phyloP scores from a whole-genome alignment of 352 stramenopile species.

The Peronospora tabacina region DNA sequence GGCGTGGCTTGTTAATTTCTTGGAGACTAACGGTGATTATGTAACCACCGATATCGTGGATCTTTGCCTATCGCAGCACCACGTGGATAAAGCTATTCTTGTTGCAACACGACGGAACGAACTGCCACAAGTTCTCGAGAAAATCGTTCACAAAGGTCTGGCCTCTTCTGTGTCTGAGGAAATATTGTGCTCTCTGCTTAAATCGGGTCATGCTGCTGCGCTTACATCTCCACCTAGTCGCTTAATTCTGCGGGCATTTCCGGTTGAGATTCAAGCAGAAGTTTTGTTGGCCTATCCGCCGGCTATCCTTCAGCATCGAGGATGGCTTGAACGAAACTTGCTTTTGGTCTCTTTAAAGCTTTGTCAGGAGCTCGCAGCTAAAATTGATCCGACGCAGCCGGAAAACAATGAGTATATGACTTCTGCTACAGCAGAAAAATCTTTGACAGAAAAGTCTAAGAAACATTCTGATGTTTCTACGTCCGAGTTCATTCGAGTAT shows the following conservation, averaged over 20 bases:
- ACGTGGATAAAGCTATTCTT: constrained; percentile 61
- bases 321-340: constrained; percentile 63
- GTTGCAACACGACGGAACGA: constrained; percentile 43
- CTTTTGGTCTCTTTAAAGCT: constrained; percentile 27
- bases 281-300: constrained; percentile 40
- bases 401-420: background rate
- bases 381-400: constrained; percentile 35
- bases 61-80: constrained; percentile 54
- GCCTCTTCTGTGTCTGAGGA: constrained; percentile 34
- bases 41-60: constrained; percentile 54
- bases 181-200: constrained; percentile 35
- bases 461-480: constrained; percentile 31
- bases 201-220: constrained; percentile 31
- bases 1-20: constrained; percentile 45
- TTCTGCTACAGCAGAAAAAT: constrained; percentile 2
- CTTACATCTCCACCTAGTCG: constrained; percentile 38
- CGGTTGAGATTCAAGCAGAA: constrained; percentile 42
- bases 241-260: constrained; percentile 46
- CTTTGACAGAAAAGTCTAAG: constrained; percentile 4
- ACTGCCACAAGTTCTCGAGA: constrained; percentile 41
- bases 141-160: constrained; percentile 43
- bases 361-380: constrained; percentile 33
- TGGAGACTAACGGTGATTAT: constrained; percentile 56
- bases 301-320: constrained; percentile 55
- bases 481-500: constrained; percentile 38